Evolutionary conservation across 1,284 basidiomycete genomes (phyloP), one percentile per base, ranked within the genome.

Genomic region (Coniferiporia weirii): DNA sequence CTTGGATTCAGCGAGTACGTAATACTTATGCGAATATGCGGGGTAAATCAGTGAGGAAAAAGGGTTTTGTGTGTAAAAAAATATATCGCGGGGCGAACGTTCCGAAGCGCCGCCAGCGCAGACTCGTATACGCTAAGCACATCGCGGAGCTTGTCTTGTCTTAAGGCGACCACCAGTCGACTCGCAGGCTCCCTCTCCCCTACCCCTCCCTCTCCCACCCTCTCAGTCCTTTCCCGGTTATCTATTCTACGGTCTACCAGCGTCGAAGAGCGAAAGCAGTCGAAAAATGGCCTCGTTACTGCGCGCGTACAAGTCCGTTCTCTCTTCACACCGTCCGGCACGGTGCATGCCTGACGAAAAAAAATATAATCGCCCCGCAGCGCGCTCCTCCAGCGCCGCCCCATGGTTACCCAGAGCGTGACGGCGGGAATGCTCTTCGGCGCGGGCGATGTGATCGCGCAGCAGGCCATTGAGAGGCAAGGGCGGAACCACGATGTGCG

Each of bases 391-490:
- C 71, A 86, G 53, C 80, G 82, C 19, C 76, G 82, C n/a, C 89
- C 89, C 0, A 75, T 88, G 74, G 54, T 81, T 15, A 73, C 83
- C 3, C 86, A 89, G 65, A 87, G 83, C 61, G 71, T 72, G 0
- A 89, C 89, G 0, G 85, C 87, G 0, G 84, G 80, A 1, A 68
- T 85, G 47, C 73, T 93, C 15, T 93, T 91, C 65, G 84, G 86
- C 48, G 74, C 82, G 8, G 92, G 91, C n/a, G 93, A 95, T 68
- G 66, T 91, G 0, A 79, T 94, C 40, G 91, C 92, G 0, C 92
- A 94, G 71, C 88, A 94, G 69, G 84, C 76, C 0, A 81, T 94
- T 32, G 93, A 94, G 68, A 75, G 75, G 62, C 81, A 75, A 67
- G 85, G 87, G 12, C 74, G 68, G 61, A 69, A 83, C 3, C 89